Percentiles rank a stretch among this genome's conserved stretches.
Evolutionary conservation across 208 protist species (phyloP).

Genomic region (Trypanosoma lewisi): DNA sequence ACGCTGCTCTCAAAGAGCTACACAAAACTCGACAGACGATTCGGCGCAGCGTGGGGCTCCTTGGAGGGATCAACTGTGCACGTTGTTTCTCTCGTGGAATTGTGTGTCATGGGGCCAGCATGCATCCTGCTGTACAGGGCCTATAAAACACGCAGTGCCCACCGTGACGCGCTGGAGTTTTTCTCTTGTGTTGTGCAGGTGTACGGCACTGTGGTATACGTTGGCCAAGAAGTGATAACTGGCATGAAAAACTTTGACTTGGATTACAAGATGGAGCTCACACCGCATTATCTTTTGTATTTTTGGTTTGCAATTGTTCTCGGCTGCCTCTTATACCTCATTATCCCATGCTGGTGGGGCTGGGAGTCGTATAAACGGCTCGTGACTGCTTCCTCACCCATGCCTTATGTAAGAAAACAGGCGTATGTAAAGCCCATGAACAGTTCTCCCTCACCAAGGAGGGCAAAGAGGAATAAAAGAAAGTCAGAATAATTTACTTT

Average conservation of each 20-base stretch:
- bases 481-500: no score
- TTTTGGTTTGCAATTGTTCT: conserved; percentile 21
- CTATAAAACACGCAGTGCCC: conserved; percentile 43
- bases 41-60: conserved; percentile 37
- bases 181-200: conserved; percentile 66
- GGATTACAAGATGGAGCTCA: conserved; percentile 18
- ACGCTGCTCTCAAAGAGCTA: conserved; percentile 59
- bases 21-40: conserved; percentile 64
- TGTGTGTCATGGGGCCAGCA: conserved; percentile 59
- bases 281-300: conserved; percentile 10
- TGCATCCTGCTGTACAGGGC: conserved; percentile 68
- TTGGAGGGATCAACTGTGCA: conserved; percentile 56
- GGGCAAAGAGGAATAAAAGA: no score
- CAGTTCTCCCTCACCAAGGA: neutral
- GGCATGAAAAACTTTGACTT: conserved; percentile 58
- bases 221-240: conserved; percentile 61
- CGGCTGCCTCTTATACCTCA: conserved; percentile 30
- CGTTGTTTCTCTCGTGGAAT: conserved; percentile 63
- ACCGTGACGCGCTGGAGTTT: conserved; percentile 68
- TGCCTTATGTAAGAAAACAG: neutral
- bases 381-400: conserved; percentile 16
- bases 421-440: neutral
- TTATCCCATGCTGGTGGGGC: conserved; percentile 55
- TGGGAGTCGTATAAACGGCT: conserved; percentile 48
- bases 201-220: conserved; percentile 64